Conservation (phyloP, 768 basidiomycete genomes). For the Boletellus ananiceps region DNA sequence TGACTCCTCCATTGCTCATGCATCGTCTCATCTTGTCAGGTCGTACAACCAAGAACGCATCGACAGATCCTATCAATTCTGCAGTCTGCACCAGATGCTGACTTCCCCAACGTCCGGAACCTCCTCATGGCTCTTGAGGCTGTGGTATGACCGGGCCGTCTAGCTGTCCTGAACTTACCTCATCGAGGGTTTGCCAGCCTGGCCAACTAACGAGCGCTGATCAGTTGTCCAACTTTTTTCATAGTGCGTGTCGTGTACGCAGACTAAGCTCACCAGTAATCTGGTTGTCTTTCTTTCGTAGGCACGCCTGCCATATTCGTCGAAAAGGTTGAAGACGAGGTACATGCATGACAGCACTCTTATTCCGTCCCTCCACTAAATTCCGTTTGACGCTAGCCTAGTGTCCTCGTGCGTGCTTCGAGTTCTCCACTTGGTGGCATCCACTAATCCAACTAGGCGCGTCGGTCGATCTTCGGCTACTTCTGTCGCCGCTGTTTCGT, state of each 20-base stretch:
- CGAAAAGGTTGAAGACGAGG: conserved; percentile 56
- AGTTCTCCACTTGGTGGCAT: conserved; percentile 8
- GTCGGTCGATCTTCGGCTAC: conserved; percentile 76
- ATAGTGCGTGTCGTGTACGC: conserved; percentile 20
- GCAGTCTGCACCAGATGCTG: conserved; percentile 41
- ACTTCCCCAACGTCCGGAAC: conserved; percentile 38
- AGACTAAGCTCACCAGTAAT: not conserved
- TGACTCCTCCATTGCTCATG: not conserved
- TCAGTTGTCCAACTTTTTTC: conserved; percentile 60
- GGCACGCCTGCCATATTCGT: conserved; percentile 56
- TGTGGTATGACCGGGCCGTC: conserved; percentile 26
- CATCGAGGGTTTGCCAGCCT: conserved; percentile 34
- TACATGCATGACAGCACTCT: conserved; percentile 17
- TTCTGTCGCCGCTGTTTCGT: conserved; percentile 76
- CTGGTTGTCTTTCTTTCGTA: conserved; percentile 19
- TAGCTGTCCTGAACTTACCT: conserved; percentile 17
- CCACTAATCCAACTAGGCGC: conserved; percentile 39
- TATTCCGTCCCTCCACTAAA: conserved; percentile 6
- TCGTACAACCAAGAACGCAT: conserved; percentile 58
- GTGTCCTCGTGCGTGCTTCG: conserved; percentile 21
- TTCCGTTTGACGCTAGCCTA: conserved; percentile 16
- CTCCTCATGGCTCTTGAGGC: conserved; percentile 45
- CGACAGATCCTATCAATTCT: conserved; percentile 45
- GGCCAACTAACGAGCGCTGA: conserved; percentile 50
- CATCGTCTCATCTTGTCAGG: conserved; percentile 37